Evolutionary conservation across 192 early-diverging fungal species (phyloP), one percentile per base, ranked within the genome.

Genomic region (Umbelopsis vinacea): DNA sequence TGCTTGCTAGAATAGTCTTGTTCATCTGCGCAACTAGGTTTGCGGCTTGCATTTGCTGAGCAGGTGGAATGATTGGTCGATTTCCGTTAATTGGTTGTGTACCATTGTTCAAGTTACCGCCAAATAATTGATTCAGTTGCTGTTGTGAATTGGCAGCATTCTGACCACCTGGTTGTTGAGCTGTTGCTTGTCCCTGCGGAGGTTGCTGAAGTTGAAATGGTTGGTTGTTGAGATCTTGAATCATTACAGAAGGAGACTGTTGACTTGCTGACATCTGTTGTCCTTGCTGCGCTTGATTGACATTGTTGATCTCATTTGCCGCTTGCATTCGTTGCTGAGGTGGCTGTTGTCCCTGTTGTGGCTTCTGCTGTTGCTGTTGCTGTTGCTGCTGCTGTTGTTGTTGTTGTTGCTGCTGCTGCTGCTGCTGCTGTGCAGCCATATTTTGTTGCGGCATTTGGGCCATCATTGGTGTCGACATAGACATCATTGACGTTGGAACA

Each of bases 11-110:
- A 1, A 63, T 63, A 35, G 57, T 26, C 12, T 12, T 63, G 14
- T 63, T 63, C 57, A 63, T 63, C 26, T 63, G 57, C 23, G 57
- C 57, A 19, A 63, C 57, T 33, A 63, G 17, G 19, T 63, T 63
- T 15, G 57, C 57, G 17, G 57, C 57, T 71, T 82, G 81, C 11
- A 68, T 67, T 24, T 33, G 40, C 60, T 71, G 70, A 22, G 52
- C 60, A 46, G 67, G 53, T 52, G 69, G 67, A 29, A 68, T 46
- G 9, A 38, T 38, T 46, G 22, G 26, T 29, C 40, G 26, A 19
- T 35, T 35, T 8, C 57, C 57, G 33, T 11, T 63, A 5, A 26
- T 17, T 2, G 26, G 26, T 7, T 29, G 57, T 8, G 57, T 26
- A 15, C 29, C 57, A 19, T 29, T 29, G n/a, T 14, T 35, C 29